Percentiles rank a stretch among this genome's conserved stretches.
phyloP scores from a whole-genome alignment of 768 basidiomycete genomes.

The Phylloporus sp. region DNA sequence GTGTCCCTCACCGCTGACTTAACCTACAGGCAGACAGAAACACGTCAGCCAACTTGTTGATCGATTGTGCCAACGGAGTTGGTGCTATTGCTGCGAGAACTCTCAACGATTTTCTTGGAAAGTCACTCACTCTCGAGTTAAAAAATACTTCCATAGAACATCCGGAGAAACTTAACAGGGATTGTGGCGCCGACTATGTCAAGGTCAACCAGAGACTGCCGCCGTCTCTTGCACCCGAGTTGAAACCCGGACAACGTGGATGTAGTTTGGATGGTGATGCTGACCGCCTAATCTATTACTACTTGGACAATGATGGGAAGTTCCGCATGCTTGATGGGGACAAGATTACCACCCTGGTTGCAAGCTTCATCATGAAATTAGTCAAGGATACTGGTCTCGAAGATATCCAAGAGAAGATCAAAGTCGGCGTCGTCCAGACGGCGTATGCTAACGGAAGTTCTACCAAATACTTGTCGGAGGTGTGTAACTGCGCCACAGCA shows the following conservation, averaged over 20 bases:
- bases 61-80: constrained; percentile 99
- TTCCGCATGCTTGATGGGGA: constrained; percentile 97
- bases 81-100: constrained; percentile 69
- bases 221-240: constrained; percentile 57
- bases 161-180: constrained; percentile 71
- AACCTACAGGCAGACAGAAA: constrained; percentile 50
- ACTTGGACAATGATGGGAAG: constrained; percentile 66
- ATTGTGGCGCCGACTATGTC: constrained; percentile 94
- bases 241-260: constrained; percentile 71
- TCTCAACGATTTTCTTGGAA: constrained; percentile 55
- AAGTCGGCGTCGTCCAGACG: constrained; percentile 95
- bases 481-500: constrained; percentile 31
- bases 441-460: constrained; percentile 98
- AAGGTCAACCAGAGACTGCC: constrained; percentile 90
- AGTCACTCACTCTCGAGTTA: constrained; percentile 56
- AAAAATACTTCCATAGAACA: constrained; percentile 64
- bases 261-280: constrained; percentile 98
- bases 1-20: constrained; percentile 4
- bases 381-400: constrained; percentile 83
- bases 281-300: constrained; percentile 94
- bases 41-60: constrained; percentile 54
- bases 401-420: constrained; percentile 43
- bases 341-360: constrained; percentile 93
- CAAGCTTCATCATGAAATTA: constrained; percentile 87
- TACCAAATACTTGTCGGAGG: constrained; percentile 84